A percentile compares a stretch with the other conserved stretches of the same genome.
These are phyloP conservation scores for Colletotrichum costaricense DNA, from an alignment of 2,329 filamentous ascomycete genomes.

Conservation along the genomic window DNA sequence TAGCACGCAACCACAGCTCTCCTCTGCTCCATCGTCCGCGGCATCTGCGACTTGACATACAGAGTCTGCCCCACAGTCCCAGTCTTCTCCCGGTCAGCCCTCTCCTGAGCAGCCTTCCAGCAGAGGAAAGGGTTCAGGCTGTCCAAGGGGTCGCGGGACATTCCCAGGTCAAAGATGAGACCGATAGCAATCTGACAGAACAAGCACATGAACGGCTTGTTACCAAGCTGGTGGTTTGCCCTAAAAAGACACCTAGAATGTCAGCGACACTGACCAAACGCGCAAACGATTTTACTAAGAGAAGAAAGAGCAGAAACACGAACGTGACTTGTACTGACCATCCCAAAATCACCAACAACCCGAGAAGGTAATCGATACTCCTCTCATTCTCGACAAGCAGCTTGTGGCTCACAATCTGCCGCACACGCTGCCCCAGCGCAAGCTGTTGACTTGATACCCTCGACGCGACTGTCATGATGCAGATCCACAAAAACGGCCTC, in stretches of 20 bases:
- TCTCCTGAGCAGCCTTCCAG: conserved; percentile 30
- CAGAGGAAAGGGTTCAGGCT: conserved; percentile 28
- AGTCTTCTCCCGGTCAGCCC: conserved; percentile 14
- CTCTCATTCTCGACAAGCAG: conserved; percentile 40
- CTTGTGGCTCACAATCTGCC: conserved; percentile 40
- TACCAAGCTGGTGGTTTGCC: conserved; percentile 38
- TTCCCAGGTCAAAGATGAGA: conserved; percentile 58
- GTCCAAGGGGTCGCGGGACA: conserved; percentile 40
- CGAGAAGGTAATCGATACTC: conserved; percentile 44
- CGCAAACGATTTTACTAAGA: too few species aligned
- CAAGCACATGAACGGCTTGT: conserved; percentile 57
- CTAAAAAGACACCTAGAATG: neutral
- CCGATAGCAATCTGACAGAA: conserved; percentile 55
- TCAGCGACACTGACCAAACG: neutral
- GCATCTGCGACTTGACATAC: conserved; percentile 2
- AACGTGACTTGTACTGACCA: conserved; percentile 37
- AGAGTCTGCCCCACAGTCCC: neutral
- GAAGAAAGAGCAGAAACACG: neutral
- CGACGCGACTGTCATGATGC: conserved; percentile 47
- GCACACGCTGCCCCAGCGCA: conserved; percentile 39
- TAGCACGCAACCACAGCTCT: conserved; percentile 37
- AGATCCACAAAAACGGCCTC: conserved; percentile 52
- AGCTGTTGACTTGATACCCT: conserved; percentile 39
- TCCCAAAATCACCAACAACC: conserved; percentile 41
- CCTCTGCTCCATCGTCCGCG: conserved; percentile 38